These are phyloP conservation scores for Sphaceloma murrayae DNA, from an alignment of 2,329 filamentous ascomycete species.

Conservation along the genomic window DNA sequence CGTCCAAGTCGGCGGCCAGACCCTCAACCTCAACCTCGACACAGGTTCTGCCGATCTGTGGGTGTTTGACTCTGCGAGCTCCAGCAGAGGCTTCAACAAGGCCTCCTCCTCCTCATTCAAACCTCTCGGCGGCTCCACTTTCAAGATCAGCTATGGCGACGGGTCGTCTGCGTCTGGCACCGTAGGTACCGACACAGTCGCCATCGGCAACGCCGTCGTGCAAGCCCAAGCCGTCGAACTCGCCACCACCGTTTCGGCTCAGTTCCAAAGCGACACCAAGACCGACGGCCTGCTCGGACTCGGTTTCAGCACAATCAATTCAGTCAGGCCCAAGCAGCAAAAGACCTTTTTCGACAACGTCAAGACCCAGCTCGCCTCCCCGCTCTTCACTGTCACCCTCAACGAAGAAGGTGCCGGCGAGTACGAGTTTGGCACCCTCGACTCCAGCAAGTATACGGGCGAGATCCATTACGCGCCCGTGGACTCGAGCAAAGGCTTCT, in stretches of 20 bases:
- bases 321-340: slow-evolving; percentile 51
- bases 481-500: slow-evolving; percentile 56
- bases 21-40: slow-evolving; percentile 61
- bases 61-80: slow-evolving; percentile 53
- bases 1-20: slow-evolving; percentile 60
- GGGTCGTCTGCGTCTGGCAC: slow-evolving; percentile 51
- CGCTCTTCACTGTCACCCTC: slow-evolving; percentile 63
- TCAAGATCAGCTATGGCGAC: slow-evolving; percentile 61
- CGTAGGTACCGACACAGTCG: slow-evolving; percentile 60
- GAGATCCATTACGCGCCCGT: slow-evolving; percentile 53
- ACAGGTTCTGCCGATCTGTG: slow-evolving; percentile 68
- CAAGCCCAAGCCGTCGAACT: slow-evolving; percentile 57
- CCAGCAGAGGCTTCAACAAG: slow-evolving; percentile 41
- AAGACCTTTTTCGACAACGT: slow-evolving; percentile 69
- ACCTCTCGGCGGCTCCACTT: slow-evolving; percentile 42
- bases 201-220: slow-evolving; percentile 56
- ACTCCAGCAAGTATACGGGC: slow-evolving; percentile 53
- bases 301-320: slow-evolving; percentile 57
- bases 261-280: slow-evolving; percentile 50
- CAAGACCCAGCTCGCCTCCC: slow-evolving; percentile 49
- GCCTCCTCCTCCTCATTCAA: slow-evolving; percentile 44
- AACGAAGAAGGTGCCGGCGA: slow-evolving; percentile 50
- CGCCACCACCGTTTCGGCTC: slow-evolving; percentile 48
- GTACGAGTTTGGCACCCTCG: slow-evolving; percentile 67
- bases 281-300: slow-evolving; percentile 63